Base-by-base conservation (phyloP, 208 protist genomes). In the Acanthamoeba quina region DNA sequence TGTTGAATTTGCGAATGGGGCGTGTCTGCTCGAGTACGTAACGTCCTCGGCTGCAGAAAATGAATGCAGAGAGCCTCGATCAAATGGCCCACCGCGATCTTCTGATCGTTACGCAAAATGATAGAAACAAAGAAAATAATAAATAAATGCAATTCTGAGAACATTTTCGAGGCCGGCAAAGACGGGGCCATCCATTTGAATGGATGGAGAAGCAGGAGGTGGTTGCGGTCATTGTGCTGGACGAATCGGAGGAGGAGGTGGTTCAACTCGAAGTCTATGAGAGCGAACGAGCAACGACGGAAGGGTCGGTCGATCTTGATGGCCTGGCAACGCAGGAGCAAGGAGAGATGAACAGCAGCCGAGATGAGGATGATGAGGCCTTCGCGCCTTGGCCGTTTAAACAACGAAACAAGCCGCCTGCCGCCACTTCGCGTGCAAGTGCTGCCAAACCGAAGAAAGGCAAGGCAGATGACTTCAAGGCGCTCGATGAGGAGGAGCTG, bases 221-320 rank as follows among this genome's bases (percentile, higher is more conserved):
- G 19, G 78, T 86, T 29, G n/a, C 78, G 47, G 4, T 86, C 11
- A 86, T 86, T 21, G 78, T 86, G 41, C 78, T 86, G 26, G 49
- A 86, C 13, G 78, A 86, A 86, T 86, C 78, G 29, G 78, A 62
- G 17, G 78, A 86, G 21, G 21, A 19, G 1, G 3, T 80, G 37
- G 9, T 70, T 1, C 17, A 66, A 66, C 24, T 11, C 60, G 6
- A 66, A 56, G 10, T 56, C 52, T 1, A 56, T 11, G 52, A 19
- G 52, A 11, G 52, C 17, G 29, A n/a, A n/a, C 64, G 24, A 11
- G 17, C 64, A 72, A 41, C 37, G 37, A 41, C 37, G 37, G 37
- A 41, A 41, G 37, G 37, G 52, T 56, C 52, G 7, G 19, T 80
- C 72, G 21, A 80, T 24, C 10, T 44, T 1, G 41, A 34, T 49